Evolutionary conservation across 2,329 filamentous ascomycete species (phyloP).

Genomic region (Ascochyta rabiei): DNA sequence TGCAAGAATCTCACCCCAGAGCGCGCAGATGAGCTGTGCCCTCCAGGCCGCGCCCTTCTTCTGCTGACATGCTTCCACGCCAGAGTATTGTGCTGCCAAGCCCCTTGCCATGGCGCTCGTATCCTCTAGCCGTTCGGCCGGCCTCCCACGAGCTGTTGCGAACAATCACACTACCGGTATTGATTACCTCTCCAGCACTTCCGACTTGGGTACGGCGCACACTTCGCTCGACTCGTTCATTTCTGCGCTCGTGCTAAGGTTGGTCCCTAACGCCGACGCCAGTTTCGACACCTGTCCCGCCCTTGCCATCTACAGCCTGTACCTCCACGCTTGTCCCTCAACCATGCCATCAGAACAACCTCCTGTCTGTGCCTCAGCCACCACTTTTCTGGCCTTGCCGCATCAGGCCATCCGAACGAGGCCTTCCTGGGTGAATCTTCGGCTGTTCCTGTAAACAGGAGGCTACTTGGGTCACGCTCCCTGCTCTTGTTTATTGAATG

Average conservation of each 20-base stretch:
- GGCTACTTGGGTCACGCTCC: not conserved
- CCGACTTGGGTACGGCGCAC: conserved; percentile 10
- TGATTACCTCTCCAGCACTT: conserved; percentile 1
- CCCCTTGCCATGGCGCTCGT: not conserved
- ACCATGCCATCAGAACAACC: conserved; percentile 2
- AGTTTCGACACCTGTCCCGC: conserved; percentile 17
- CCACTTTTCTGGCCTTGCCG: not conserved
- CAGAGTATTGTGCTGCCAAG: conserved; percentile 6
- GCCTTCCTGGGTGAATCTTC: not conserved
- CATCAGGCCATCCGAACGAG: not conserved
- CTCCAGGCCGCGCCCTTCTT: too few species aligned
- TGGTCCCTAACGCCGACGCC: conserved; percentile 13
- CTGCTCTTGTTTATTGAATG: conserved; percentile 3
- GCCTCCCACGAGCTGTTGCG: not conserved
- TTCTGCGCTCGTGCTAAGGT: conserved; percentile 9
- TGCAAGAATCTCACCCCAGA: conserved; percentile 5
- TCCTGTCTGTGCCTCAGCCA: conserved; percentile 15
- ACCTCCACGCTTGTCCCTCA: conserved; percentile 12
- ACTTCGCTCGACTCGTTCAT: conserved; percentile 5
- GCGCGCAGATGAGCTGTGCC: conserved; percentile 7
- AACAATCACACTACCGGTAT: conserved; percentile 3
- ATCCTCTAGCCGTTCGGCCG: conserved; percentile 1
- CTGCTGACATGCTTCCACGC: conserved; percentile 11
- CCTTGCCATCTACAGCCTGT: conserved; percentile 7
- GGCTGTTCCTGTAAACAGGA: not conserved